These are phyloP conservation scores for Didymella pinodella DNA, from an alignment of 2,329 filamentous ascomycete genomes.

Conservation along the genomic window DNA sequence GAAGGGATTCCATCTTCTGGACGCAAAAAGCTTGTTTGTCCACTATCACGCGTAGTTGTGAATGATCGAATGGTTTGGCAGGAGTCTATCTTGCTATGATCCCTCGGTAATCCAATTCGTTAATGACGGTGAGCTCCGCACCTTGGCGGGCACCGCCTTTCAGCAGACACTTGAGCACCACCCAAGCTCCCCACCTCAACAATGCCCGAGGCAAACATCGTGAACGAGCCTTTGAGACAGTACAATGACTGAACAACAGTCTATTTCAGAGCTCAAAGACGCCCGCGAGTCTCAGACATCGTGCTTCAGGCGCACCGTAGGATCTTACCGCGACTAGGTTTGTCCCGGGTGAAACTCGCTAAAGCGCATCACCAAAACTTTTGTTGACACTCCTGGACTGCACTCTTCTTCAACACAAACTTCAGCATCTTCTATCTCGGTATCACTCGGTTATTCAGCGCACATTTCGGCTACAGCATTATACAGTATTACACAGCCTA, in stretches of 20 bases:
- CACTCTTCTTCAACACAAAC: background rate
- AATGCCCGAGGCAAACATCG: conserved; percentile 3
- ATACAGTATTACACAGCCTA: background rate
- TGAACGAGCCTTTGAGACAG: background rate
- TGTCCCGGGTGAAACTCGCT: conserved; percentile 20
- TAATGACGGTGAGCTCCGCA: conserved; percentile 10
- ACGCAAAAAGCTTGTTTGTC: conserved; percentile 1
- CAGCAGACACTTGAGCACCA: conserved; percentile 8
- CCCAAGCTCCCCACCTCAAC: conserved; percentile 1
- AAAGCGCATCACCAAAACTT: conserved; percentile 19
- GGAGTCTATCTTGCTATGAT: background rate
- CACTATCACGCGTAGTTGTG: background rate
- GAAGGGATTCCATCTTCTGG: background rate
- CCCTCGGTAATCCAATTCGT: background rate
- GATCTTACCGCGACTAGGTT: conserved; percentile 19
- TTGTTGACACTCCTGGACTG: conserved; percentile 10
- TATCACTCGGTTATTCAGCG: background rate
- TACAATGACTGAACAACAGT: background rate
- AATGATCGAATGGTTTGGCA: background rate
- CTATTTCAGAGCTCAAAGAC: conserved; percentile 3
- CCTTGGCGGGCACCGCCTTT: conserved; percentile 10
- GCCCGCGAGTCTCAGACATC: conserved; percentile 16
- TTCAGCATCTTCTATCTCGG: background rate
- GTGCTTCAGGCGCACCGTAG: conserved; percentile 13
- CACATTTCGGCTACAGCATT: background rate